A percentile compares a stretch with the other conserved stretches of the same genome.
Conservation (phyloP, 2,329 filamentous ascomycete genomes). For the Cercospora sojina region DNA sequence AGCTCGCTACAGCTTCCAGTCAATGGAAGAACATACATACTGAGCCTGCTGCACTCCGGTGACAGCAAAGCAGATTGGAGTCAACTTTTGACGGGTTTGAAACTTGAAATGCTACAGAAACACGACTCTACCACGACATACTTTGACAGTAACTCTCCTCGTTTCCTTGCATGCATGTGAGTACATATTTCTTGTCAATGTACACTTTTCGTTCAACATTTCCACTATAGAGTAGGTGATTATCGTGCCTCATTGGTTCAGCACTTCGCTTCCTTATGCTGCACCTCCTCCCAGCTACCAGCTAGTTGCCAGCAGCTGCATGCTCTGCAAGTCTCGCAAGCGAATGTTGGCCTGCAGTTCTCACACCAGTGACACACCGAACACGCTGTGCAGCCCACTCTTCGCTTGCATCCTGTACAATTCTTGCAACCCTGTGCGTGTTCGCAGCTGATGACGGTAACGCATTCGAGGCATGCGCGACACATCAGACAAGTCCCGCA, state of each 20-base stretch:
- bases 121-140: no score
- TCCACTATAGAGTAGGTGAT: neutral
- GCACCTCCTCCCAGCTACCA: neutral
- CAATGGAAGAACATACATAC: neutral
- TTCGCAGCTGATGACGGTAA: neutral
- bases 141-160: no score
- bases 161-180: no score
- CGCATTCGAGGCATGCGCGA: neutral
- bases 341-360: neutral
- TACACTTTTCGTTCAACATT: neutral
- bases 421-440: neutral
- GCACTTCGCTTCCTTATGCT: neutral
- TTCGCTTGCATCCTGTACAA: neutral
- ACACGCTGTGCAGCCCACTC: neutral
- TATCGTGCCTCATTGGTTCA: neutral
- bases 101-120: no score
- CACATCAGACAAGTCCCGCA: neutral
- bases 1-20: neutral
- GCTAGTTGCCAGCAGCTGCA: neutral
- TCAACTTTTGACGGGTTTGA: no score
- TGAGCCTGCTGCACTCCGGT: neutral
- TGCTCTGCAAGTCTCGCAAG: neutral
- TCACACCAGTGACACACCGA: neutral
- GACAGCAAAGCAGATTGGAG: no score
- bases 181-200: no score